Base-by-base conservation (phyloP, 306 rosid species). In the Cajanus cajan region DNA sequence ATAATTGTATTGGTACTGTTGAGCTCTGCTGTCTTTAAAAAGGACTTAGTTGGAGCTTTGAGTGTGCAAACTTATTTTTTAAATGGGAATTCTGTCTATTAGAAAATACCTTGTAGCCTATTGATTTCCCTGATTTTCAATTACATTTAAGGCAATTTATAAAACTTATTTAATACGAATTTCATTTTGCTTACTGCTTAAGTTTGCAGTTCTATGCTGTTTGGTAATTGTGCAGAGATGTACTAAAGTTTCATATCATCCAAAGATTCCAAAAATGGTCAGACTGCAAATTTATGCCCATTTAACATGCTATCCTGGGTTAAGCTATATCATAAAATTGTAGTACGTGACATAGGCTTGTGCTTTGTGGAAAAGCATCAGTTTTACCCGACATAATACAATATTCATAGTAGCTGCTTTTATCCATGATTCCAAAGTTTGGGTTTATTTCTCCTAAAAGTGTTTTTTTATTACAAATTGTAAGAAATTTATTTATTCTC, bases 401-500 rank as follows among this genome's bases (percentile, higher is more conserved):
- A 50, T 34, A 44, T 48, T 37, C n/a, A 25, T 7, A 25, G 15
- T 44, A 12, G 41, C 13, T 13, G 45, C 54, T 58, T 41, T 43
- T 81, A 58, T 52, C 9, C 24, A 2, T 66, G 34, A 44, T 45
- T 52, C 6, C 37, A 2, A 54, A 24, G 45, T 45, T 67, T 74
- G 44, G 34, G 66, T 19, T 51, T 2, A 12, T 82, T 75, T 24
- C 41, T 44, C 50, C 31, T 0, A 66, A 79, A 63, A 36, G 2
- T 70, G 3, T 43, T 66, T 70, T 57, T 25, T 79, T 45, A 22
- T 68, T 61, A 44, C 65, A 65, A 33, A 43, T 63, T 44, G 58
- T 75, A 14, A 48, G 57, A 50, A 45, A 33, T 16, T 65, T 25
- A 69, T 77, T 68, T 43, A 50, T 84, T 68, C 73, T 79, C 19